Base-by-base conservation (phyloP, 192 early-diverging fungal species). In the Rhizoclosmatium globosum region DNA sequence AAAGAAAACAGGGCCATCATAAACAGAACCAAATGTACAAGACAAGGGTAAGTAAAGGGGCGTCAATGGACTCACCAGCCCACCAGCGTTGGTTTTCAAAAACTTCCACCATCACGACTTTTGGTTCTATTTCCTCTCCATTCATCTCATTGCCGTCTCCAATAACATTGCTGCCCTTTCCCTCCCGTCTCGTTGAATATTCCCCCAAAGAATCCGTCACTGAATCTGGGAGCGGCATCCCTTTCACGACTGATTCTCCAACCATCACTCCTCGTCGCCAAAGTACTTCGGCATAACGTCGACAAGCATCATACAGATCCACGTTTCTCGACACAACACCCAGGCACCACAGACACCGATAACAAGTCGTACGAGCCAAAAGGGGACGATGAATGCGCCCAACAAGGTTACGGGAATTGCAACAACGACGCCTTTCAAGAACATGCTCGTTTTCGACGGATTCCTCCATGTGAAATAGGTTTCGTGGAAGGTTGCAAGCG, bases 71-170 rank as follows among this genome's bases (percentile, higher is more conserved):
- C 69, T 44, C 62, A 76, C 74, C 74, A 47, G 74, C 74, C 74
- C 74, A 76, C 74, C 74, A 76, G 15, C 74, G 23, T 53, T 76
- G 74, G 66, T 76, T 76, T 53, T 76, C 74, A 67, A 66, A 76
- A 11, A 76, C 43, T 43, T 76, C 74, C 45, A 76, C 74, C 7
- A 53, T 47, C 15, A 76, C 45, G 13, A 62, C 23, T 1, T 9
- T 21, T 21, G 4, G 11, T 39, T 39, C 15, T 0, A 19, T 4
- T 39, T 62, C 60, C 19, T 39, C 38, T 4, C 9, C 0, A 62
- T 39, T 62, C 23, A 7, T 21, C 6, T 62, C 60, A 7, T 21
- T 21, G 7, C 1, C 60, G 11, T 9, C 60, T 21, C 21, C 23
- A 7, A 7, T 1, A 21, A 21, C 60, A 1, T 39, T 62, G 21